These are phyloP conservation scores for Ceratorhiza oryzae-sativae DNA, from an alignment of 1,284 basidiomycete genomes.

Conservation along the genomic window DNA sequence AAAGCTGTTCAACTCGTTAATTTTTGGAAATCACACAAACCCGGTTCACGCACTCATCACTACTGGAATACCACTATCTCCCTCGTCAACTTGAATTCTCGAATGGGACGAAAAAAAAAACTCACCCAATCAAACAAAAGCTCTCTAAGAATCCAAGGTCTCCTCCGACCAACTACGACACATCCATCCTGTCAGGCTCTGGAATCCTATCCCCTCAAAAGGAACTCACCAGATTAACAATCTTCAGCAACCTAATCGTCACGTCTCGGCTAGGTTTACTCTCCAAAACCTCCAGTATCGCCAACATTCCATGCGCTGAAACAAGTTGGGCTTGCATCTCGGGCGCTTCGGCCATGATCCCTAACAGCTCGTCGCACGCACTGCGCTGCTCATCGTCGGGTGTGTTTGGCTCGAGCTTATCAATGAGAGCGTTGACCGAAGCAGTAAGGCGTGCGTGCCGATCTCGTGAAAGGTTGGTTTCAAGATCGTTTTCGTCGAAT, in stretches of 20 bases:
- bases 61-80: constrained; percentile 80
- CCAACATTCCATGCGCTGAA: constrained; percentile 91
- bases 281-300: constrained; percentile 92
- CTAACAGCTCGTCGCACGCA: constrained; percentile 84
- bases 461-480: constrained; percentile 88
- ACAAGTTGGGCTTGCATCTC: constrained; percentile 91
- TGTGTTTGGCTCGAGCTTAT: constrained; percentile 80
- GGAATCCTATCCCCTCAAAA: background rate
- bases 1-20: constrained; percentile 61
- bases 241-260: constrained; percentile 81
- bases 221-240: constrained; percentile 81
- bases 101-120: constrained; percentile 27
- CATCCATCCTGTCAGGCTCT: too few relatives aligned
- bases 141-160: constrained; percentile 91
- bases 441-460: constrained; percentile 86
- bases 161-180: constrained; percentile 84
- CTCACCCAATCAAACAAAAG: constrained; percentile 90
- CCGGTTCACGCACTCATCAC: constrained; percentile 73
- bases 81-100: background rate
- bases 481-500: constrained; percentile 85
- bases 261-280: constrained; percentile 81
- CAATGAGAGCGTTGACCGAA: constrained; percentile 83
- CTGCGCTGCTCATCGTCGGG: constrained; percentile 81
- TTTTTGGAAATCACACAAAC: background rate
- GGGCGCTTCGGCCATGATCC: constrained; percentile 80